phyloP scores from a whole-genome alignment of 768 basidiomycete species.

The Amanita thiersii region DNA sequence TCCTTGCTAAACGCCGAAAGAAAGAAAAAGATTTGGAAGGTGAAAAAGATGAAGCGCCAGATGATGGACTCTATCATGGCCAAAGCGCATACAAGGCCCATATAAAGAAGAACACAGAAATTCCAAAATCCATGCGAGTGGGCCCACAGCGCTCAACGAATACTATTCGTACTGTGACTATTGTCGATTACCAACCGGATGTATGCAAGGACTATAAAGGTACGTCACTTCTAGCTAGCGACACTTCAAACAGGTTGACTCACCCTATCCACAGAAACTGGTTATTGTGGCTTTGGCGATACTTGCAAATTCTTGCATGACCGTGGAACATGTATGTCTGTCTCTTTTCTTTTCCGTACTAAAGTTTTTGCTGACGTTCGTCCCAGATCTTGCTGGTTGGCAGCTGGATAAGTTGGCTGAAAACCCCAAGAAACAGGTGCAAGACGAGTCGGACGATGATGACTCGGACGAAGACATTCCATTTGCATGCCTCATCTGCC shows the following conservation, averaged over 20 bases:
- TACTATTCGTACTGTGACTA: slow-evolving; percentile 91
- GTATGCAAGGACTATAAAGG: slow-evolving; percentile 99
- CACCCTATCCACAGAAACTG: slow-evolving; percentile 63
- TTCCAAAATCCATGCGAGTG: slow-evolving; percentile 83
- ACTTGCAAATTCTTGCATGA: slow-evolving; percentile 99
- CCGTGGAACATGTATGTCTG: slow-evolving; percentile 79
- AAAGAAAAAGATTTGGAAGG: slow-evolving; percentile 44
- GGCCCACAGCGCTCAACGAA: slow-evolving; percentile 70
- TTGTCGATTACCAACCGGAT: slow-evolving; percentile 96
- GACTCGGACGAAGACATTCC: slow-evolving; percentile 84
- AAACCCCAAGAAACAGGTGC: slow-evolving; percentile 54
- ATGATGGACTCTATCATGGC: slow-evolving; percentile 86
- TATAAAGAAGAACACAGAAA: slow-evolving; percentile 73
- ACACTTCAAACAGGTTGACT: slow-evolving; percentile 5
- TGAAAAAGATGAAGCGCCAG: slow-evolving; percentile 52
- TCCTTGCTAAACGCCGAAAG: slow-evolving; percentile 61
- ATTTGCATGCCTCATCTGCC: slow-evolving; percentile 97
- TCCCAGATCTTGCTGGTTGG: slow-evolving; percentile 91
- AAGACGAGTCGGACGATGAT: slow-evolving; percentile 51
- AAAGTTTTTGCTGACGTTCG: slow-evolving; percentile 5
- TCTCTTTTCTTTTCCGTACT: slow-evolving; percentile 5
- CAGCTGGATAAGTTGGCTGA: slow-evolving; percentile 92
- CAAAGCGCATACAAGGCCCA: slow-evolving; percentile 75
- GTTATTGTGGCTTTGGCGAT: slow-evolving; percentile 98
- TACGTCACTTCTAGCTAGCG: slow-evolving; percentile 26